phyloP scores from a whole-genome alignment of 2,329 filamentous ascomycete genomes.

The Verticillium longisporum region DNA sequence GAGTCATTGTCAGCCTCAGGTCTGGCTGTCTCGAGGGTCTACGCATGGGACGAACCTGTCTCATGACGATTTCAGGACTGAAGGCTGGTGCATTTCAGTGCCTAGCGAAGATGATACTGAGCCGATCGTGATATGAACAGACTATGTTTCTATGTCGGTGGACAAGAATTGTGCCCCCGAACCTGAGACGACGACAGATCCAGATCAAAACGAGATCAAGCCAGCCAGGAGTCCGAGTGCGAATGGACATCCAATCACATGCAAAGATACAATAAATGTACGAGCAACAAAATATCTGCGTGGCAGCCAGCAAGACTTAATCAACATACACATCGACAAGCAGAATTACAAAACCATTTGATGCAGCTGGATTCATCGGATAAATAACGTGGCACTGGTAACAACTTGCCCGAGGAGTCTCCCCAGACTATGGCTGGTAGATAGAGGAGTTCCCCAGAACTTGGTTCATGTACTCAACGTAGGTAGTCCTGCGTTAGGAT shows the following conservation, averaged over 20 bases:
- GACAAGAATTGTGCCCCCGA: not conserved
- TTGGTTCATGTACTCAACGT: not conserved
- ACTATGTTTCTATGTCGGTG: not conserved
- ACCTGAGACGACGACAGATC: not conserved
- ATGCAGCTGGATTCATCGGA: too few species aligned
- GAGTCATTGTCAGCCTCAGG: not conserved
- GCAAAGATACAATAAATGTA: too few species aligned
- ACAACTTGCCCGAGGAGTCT: too few species aligned
- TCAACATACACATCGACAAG: too few species aligned
- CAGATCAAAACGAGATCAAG: not conserved
- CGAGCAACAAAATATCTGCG: too few species aligned
- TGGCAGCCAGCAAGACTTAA: too few species aligned
- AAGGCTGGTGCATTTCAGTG: not conserved
- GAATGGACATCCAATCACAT: too few species aligned
- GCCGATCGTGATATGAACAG: not conserved
- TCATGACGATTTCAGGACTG: not conserved
- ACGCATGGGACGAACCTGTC: not conserved
- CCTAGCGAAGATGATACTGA: not conserved
- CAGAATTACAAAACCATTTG: too few species aligned
- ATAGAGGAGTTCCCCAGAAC: too few species aligned
- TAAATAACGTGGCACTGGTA: too few species aligned
- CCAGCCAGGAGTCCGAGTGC: not conserved
- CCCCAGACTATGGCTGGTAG: too few species aligned
- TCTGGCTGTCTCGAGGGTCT: not conserved
- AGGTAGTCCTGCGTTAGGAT: not conserved